Conservation (phyloP, 2,329 filamentous ascomycete genomes). For the Claviceps sp. region DNA sequence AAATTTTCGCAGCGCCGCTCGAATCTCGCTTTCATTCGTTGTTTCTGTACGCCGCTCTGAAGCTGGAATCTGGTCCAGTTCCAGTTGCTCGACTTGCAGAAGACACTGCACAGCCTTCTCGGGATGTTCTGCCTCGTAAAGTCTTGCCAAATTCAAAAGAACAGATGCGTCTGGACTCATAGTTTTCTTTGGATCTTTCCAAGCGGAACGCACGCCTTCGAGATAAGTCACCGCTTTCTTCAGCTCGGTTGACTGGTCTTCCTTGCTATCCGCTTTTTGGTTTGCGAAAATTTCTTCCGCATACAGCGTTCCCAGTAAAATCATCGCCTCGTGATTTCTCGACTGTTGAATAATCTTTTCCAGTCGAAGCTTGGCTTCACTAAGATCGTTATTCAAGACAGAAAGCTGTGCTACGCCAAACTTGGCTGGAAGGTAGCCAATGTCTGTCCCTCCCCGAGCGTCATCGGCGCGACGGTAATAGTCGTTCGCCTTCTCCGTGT, state of each 20-base stretch:
- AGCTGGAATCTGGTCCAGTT: conserved; percentile 63
- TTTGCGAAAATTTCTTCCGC: conserved; percentile 85
- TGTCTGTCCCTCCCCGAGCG: conserved; percentile 80
- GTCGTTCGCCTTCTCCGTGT: conserved; percentile 62
- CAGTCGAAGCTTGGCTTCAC: conserved; percentile 82
- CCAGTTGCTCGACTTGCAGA: conserved; percentile 81
- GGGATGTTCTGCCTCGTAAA: conserved; percentile 76
- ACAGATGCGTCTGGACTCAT: conserved; percentile 72
- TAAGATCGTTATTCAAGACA: conserved; percentile 69
- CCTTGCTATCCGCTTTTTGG: conserved; percentile 57
- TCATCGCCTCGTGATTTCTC: conserved; percentile 78
- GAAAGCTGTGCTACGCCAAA: conserved; percentile 87
- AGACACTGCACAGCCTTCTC: conserved; percentile 89
- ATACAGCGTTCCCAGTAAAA: conserved; percentile 77
- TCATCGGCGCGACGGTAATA: conserved; percentile 86
- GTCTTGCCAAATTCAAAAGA: conserved; percentile 75
- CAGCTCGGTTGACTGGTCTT: conserved; percentile 74
- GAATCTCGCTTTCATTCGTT: conserved; percentile 44
- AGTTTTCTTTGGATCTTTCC: conserved; percentile 88
- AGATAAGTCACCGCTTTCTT: conserved; percentile 79
- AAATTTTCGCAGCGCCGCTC: conserved; percentile 54
- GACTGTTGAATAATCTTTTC: conserved; percentile 89
- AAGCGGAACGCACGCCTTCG: conserved; percentile 71
- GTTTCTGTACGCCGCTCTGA: conserved; percentile 48
- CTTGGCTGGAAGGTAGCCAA: conserved; percentile 84